These are phyloP conservation scores for Pinus albicaulis DNA, from an alignment of 75 land plant genomes.

Conservation along the genomic window DNA sequence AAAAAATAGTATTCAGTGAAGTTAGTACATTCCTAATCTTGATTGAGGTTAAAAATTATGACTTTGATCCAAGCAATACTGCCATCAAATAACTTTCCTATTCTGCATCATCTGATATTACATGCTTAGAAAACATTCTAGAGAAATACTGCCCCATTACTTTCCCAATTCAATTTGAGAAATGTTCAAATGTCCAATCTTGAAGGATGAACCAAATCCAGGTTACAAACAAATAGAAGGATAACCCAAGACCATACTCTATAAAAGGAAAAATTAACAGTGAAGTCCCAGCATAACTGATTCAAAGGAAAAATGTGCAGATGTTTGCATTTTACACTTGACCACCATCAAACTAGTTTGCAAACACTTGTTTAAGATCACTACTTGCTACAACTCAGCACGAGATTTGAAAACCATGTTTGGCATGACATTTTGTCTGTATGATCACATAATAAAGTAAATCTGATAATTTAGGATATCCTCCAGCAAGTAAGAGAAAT, in stretches of 20 bases:
- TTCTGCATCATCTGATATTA: neutral
- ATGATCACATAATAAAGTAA: neutral
- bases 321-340: neutral
- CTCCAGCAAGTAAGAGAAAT: conserved; percentile 7
- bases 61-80: neutral
- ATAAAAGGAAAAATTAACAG: neutral
- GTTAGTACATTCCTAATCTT: neutral
- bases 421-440: neutral
- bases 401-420: neutral
- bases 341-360: neutral
- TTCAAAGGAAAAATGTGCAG: neutral
- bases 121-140: neutral
- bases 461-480: neutral
- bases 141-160: neutral
- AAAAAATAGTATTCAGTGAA: neutral
- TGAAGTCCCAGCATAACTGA: neutral
- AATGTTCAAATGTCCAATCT: neutral
- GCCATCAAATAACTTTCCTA: neutral
- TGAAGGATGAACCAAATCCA: neutral
- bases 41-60: neutral
- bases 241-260: neutral
- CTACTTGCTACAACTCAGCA: neutral
- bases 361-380: neutral
- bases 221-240: neutral
- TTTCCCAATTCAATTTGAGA: neutral